Evolutionary conservation across 768 basidiomycete species (phyloP), one percentile per base, ranked within the genome.

Genomic region (Amanita phalloides): DNA sequence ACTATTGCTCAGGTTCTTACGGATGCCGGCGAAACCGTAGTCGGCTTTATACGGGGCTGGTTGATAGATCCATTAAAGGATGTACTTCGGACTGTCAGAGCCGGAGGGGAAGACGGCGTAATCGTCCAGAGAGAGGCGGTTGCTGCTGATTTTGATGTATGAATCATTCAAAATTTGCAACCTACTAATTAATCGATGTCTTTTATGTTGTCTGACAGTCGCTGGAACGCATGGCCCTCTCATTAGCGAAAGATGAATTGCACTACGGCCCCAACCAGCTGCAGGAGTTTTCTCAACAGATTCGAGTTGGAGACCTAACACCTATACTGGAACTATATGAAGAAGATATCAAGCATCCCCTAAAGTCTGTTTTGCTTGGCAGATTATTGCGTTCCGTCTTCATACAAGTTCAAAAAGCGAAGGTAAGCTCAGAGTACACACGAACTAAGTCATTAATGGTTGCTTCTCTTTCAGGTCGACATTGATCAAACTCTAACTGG

Each of bases 351-450:
- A 84, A 84, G 63, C 78, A 70, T n/a, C 95, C 95, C 0, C 58
- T 97, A 43, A 83, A 78, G 58, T 91, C 88, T 17, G 89, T 84
- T 4, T 54, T 97, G 3, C 69, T 75, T 5, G 95, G 95, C 3
- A 86, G 83, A 11, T 71, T 98, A 6, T 70, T 97, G 14, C 77
- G 95, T 26, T 82, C 89, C 1, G 68, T 92, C 44, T 83, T 98
- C 56, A 84, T 99, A 28, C 95, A 97, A 61, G 77, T 97, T 0
- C 95, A 98, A 58, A 98, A 97, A 64, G 86, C 92, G 53, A 98
- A 97, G 73, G 92, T 86, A 20, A 3, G 61, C 54, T 32, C 46
- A 17, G 4, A 23, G 23, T 10, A 20, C 10, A 48, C 52, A 51
- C 48, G 35, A 14, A 21, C 14, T 0, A 17, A 44, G 54, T 11